These are phyloP conservation scores for Globomyces pollinis-pini DNA, from an alignment of 192 early-diverging fungal species.

Conservation along the genomic window DNA sequence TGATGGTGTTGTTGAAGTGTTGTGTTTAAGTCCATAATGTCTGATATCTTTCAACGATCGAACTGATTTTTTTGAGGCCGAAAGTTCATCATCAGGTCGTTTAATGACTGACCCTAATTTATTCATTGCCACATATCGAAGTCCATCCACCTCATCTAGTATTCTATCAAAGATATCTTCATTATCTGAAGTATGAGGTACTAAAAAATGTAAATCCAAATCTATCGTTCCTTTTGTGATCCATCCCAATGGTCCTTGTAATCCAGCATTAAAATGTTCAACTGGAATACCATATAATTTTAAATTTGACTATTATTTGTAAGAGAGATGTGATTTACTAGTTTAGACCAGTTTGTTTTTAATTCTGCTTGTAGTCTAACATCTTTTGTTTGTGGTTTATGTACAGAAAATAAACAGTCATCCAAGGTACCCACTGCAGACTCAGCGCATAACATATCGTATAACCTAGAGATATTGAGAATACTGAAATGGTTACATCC, in stretches of 20 bases:
- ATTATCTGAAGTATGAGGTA: conserved; percentile 29
- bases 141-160: conserved; percentile 30
- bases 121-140: conserved; percentile 31
- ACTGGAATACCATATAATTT: conserved; percentile 86
- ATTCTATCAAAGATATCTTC: conserved; percentile 39
- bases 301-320: conserved; percentile 47
- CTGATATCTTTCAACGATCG: conserved; percentile 4
- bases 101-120: conserved; percentile 32
- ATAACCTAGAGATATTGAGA: conserved; percentile 16
- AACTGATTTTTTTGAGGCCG: neutral
- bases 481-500: conserved; percentile 56
- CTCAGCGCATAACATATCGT: conserved; percentile 82
- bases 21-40: conserved; percentile 9
- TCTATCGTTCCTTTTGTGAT: conserved; percentile 85
- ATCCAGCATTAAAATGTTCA: conserved; percentile 79
- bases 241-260: conserved; percentile 87
- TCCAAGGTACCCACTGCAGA: conserved; percentile 88
- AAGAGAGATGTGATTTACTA: conserved; percentile 21
- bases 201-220: conserved; percentile 52
- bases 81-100: neutral
- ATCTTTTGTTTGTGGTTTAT: conserved; percentile 69
- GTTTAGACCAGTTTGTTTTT: conserved; percentile 31
- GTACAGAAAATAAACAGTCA: conserved; percentile 88
- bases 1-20: neutral
- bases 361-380: neutral